Evolutionary conservation across 257 asterid species (phyloP).

Genomic region (Nicotiana benthamiana): DNA sequence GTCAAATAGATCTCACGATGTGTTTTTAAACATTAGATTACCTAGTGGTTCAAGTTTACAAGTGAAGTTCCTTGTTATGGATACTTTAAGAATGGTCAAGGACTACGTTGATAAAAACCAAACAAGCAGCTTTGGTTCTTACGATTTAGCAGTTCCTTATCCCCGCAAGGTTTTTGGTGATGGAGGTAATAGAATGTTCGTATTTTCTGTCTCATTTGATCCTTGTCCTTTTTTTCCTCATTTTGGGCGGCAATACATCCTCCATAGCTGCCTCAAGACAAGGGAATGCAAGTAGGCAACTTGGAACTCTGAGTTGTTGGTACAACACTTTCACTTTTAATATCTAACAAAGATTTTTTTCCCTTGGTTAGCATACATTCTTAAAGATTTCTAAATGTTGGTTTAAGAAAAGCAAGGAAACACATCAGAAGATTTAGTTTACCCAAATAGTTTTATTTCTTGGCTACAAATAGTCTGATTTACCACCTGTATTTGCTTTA

Average conservation of each 20-base stretch:
- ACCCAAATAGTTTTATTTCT: background rate
- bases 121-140: slow-evolving; percentile 50
- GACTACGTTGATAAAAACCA: slow-evolving; percentile 47
- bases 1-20: slow-evolving; percentile 42
- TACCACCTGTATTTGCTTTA: background rate
- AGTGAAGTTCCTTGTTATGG: slow-evolving; percentile 44
- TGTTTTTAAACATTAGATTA: slow-evolving; percentile 61
- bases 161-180: slow-evolving; percentile 82
- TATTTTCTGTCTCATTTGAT: background rate
- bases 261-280: background rate
- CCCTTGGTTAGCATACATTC: background rate
- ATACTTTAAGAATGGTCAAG: slow-evolving; percentile 66
- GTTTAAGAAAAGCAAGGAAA: background rate
- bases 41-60: slow-evolving; percentile 72
- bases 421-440: background rate
- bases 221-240: background rate
- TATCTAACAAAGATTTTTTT: background rate
- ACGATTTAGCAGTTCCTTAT: slow-evolving; percentile 77
- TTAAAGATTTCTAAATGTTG: background rate
- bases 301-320: background rate
- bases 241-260: slow-evolving; percentile 3
- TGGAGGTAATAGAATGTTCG: slow-evolving; percentile 46
- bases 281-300: background rate
- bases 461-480: background rate
- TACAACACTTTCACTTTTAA: background rate